Conservation (phyloP, 257 asterid genomes). For the Vinca minor region DNA sequence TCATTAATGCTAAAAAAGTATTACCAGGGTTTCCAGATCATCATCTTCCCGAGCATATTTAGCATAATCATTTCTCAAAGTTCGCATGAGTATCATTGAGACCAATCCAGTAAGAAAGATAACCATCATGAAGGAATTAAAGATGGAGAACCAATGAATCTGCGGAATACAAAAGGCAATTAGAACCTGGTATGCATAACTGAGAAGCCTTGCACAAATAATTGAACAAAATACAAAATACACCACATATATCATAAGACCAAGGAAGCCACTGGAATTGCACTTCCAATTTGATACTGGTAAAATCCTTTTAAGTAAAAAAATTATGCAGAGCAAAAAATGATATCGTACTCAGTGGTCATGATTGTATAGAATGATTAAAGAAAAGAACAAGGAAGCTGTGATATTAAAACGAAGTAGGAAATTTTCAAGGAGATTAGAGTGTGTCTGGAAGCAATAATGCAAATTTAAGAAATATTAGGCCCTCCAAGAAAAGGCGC, state of each 20-base stretch:
- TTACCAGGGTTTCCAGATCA: constrained; percentile 93
- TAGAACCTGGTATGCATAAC: constrained; percentile 1
- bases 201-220: background rate
- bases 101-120: constrained; percentile 95
- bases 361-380: background rate
- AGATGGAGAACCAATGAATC: constrained; percentile 98
- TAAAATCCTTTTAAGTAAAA: background rate
- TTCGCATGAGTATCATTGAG: constrained; percentile 95
- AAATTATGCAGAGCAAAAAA: background rate
- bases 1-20: background rate
- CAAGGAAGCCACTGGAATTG: background rate
- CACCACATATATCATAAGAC: background rate
- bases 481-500: background rate
- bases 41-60: constrained; percentile 99
- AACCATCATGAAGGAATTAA: constrained; percentile 99
- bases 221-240: background rate
- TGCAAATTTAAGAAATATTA: background rate
- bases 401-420: background rate
- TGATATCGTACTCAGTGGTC: background rate
- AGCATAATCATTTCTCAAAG: constrained; percentile 90
- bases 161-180: constrained; percentile 27
- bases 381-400: background rate
- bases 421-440: background rate
- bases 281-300: background rate
- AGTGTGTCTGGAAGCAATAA: background rate